Conservation (phyloP, 192 early-diverging fungal genomes). For the Backusella circina region DNA sequence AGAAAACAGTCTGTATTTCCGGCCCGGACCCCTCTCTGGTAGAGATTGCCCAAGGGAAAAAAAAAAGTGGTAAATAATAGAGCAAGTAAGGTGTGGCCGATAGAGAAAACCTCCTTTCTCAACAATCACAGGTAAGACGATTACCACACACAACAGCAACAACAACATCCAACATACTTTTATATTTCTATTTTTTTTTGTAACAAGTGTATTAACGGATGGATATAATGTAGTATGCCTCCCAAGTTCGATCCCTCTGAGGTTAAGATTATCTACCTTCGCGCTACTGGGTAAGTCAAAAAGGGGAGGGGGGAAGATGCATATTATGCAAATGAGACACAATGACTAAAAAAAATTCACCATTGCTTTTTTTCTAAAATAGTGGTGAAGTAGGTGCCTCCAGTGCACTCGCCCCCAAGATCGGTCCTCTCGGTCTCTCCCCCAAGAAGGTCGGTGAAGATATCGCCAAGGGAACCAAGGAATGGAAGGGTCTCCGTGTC, state of each 20-base stretch:
- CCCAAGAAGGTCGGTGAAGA: slow-evolving; percentile 99
- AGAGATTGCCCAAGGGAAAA: not conserved
- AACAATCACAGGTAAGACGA: not conserved
- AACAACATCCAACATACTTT: not conserved
- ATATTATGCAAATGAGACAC: not conserved
- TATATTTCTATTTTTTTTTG: not conserved
- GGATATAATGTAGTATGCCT: slow-evolving; percentile 41
- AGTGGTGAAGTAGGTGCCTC: slow-evolving; percentile 97
- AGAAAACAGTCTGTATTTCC: not conserved
- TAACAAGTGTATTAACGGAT: not conserved
- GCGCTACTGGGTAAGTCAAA: slow-evolving; percentile 76
- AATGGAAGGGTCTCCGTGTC: slow-evolving; percentile 97
- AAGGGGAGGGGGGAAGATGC: too few relatives aligned
- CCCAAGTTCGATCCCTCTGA: slow-evolving; percentile 87
- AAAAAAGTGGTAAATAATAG: not conserved
- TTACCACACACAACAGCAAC: not conserved
- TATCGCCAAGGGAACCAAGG: slow-evolving; percentile 98
- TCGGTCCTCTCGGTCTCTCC: slow-evolving; percentile 98
- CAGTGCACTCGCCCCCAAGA: slow-evolving; percentile 96
- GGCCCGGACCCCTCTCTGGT: not conserved
- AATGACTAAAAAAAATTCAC: not conserved
- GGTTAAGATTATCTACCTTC: slow-evolving; percentile 85
- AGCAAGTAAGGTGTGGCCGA: not conserved
- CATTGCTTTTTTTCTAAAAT: not conserved
- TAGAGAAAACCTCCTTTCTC: not conserved